Conservation (phyloP, 2,329 filamentous ascomycete genomes). For the Sarocladium brachiariae region DNA sequence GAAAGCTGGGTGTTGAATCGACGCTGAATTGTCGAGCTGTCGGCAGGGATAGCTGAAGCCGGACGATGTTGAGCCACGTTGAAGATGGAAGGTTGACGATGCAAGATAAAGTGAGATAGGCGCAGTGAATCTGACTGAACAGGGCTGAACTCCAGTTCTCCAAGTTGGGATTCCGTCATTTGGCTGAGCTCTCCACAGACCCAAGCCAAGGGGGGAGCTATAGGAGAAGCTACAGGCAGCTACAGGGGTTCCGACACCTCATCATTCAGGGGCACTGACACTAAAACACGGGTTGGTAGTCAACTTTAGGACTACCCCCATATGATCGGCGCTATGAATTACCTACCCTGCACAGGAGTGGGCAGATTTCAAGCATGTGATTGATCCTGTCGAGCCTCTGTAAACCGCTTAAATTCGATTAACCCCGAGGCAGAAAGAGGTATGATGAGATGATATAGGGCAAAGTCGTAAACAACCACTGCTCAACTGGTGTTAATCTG, state of each 20-base stretch:
- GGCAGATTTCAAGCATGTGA: background rate
- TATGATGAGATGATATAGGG: no score
- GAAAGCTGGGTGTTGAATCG: background rate
- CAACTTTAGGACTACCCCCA: no score
- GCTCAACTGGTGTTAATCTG: no score
- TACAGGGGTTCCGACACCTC: background rate
- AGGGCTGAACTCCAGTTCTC: background rate
- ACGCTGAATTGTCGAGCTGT: background rate
- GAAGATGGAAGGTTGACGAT: background rate
- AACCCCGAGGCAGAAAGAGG: no score
- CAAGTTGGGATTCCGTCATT: conserved; percentile 6
- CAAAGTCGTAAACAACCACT: no score
- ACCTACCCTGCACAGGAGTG: background rate
- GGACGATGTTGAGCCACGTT: background rate
- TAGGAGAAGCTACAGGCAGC: background rate
- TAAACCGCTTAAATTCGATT: no score
- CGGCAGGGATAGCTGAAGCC: background rate
- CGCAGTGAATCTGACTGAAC: background rate
- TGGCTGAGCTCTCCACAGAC: background rate
- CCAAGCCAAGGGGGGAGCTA: background rate
- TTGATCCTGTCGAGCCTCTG: background rate
- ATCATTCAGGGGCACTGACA: background rate
- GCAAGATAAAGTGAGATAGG: background rate
- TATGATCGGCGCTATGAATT: no score
- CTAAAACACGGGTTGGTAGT: background rate